Conservation (phyloP, 1,284 basidiomycete genomes). For the Rhizoctonia solani region DNA sequence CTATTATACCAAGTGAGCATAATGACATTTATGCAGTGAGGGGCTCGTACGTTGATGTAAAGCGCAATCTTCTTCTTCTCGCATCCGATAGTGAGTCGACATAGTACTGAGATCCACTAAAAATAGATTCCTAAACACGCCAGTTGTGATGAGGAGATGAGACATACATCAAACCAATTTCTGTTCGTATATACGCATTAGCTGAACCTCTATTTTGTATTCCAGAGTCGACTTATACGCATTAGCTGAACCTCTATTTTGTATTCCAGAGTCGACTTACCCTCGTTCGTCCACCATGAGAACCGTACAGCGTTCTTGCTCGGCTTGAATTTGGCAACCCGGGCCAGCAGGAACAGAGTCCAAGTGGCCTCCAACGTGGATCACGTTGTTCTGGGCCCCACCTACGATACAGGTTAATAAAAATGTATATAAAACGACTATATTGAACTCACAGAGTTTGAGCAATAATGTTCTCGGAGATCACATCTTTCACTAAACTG, state of each 20-base stretch:
- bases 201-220: too few species aligned
- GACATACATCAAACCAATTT: slow-evolving; percentile 17
- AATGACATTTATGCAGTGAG: background rate
- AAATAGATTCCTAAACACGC: background rate
- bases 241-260: too few species aligned
- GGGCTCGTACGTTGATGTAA: slow-evolving; percentile 15
- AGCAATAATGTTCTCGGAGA: slow-evolving; percentile 29
- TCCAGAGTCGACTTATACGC: too few species aligned
- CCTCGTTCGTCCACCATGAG: slow-evolving; percentile 28
- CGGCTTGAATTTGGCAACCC: slow-evolving; percentile 18
- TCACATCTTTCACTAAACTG: slow-evolving; percentile 19
- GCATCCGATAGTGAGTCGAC: slow-evolving; percentile 25
- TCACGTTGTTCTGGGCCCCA: slow-evolving; percentile 23
- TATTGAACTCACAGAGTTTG: slow-evolving; percentile 5
- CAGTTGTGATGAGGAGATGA: too few species aligned
- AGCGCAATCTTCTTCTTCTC: slow-evolving; percentile 20
- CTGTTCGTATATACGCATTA: too few species aligned
- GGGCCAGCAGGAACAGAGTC: slow-evolving; percentile 23
- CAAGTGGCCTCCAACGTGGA: slow-evolving; percentile 13
- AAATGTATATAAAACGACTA: background rate
- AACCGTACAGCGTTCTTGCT: slow-evolving; percentile 20
- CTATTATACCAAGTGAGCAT: background rate
- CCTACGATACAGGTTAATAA: background rate
- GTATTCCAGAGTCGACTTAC: too few species aligned
- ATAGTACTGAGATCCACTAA: slow-evolving; percentile 25